Evolutionary conservation across 1,284 basidiomycete genomes (phyloP), one percentile per base, ranked within the genome.

Genomic region (Irpex sp.): DNA sequence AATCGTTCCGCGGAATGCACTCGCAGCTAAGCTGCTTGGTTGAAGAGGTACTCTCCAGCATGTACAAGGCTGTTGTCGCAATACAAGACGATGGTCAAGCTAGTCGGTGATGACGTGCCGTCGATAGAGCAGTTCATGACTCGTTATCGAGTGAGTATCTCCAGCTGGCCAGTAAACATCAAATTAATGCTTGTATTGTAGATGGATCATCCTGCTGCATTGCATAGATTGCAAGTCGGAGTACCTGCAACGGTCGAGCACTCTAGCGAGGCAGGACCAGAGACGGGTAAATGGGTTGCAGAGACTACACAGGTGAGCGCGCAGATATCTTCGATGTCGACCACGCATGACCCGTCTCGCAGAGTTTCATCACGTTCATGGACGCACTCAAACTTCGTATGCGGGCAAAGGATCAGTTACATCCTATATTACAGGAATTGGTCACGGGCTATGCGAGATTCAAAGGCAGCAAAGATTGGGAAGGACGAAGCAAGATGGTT

Each of bases 291-390:
- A 76, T 95, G 93, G 89, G 95, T 99, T n/a, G 97, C 97, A 4
- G 95, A 98, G 76, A 98, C 96, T 3, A 99, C 97, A 0, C 94
- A 97, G 82, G 94, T 92, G 62, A 65, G 80, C 75, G 26, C 61
- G 17, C 6, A 19, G 5, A 31, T 61, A 19, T 53, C 43, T 59
- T 33, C 60, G 17, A 59, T 53, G 2, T 7, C 26, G 59, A 17
- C 26, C 39, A 9, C 13, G 15, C 26, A 58, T 46, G 50, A 60
- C 35, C 7, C n/a, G 9, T 35, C 9, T 50, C 1, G 17, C 69
- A 97, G 93, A 92, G 88, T 72, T 99, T 98, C 69, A 99, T 99
- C 70, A 98, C 97, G 0, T 96, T 99, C 68, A 98, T 98, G 94
- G 97, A 99, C 71, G 97, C 96, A 0, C 83, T 98, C 57, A 97